Evolutionary conservation across 2,329 filamentous ascomycete species (phyloP).

Genomic region (Arthroderma sp.): DNA sequence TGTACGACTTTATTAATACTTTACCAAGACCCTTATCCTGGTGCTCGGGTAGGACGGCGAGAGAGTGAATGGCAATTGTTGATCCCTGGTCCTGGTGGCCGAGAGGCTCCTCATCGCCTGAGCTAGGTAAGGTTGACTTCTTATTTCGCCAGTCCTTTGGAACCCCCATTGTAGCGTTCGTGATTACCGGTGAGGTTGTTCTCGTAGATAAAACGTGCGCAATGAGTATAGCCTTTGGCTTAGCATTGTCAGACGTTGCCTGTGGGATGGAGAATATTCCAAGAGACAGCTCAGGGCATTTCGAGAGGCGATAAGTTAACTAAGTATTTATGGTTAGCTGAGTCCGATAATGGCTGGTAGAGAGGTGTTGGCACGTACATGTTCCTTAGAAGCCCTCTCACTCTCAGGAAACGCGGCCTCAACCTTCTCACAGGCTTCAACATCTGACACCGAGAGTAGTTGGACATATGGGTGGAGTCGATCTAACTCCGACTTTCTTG

Average conservation of each 20-base stretch:
- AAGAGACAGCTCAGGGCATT: constrained; percentile 63
- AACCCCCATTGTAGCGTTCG: constrained; percentile 63
- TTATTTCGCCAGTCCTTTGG: constrained; percentile 54
- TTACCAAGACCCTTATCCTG: constrained; percentile 63
- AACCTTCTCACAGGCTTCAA: constrained; percentile 44
- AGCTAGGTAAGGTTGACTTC: constrained; percentile 21
- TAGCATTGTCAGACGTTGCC: constrained; percentile 44
- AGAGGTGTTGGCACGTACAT: constrained; percentile 33
- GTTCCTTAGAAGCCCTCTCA: constrained; percentile 47
- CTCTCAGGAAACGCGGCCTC: constrained; percentile 49
- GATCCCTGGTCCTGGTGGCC: constrained; percentile 63
- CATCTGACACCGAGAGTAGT: constrained; percentile 48
- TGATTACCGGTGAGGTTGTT: constrained; percentile 50
- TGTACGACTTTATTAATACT: constrained; percentile 61
- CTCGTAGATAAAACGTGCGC: constrained; percentile 69
- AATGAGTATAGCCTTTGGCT: constrained; percentile 52
- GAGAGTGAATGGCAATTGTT: constrained; percentile 69
- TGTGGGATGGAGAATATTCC: constrained; percentile 60
- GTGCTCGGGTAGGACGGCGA: constrained; percentile 65
- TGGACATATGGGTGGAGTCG: constrained; percentile 62
- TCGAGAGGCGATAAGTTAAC: constrained; percentile 64
- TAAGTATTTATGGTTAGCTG: constrained; percentile 25
- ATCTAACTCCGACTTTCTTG: constrained; percentile 32
- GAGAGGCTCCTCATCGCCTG: constrained; percentile 34
- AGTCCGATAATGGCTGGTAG: neutral